A percentile compares a stretch with the other conserved stretches of the same genome.
Evolutionary conservation across 2,329 filamentous ascomycete genomes (phyloP).

Genomic region (Anisogramma anomala): DNA sequence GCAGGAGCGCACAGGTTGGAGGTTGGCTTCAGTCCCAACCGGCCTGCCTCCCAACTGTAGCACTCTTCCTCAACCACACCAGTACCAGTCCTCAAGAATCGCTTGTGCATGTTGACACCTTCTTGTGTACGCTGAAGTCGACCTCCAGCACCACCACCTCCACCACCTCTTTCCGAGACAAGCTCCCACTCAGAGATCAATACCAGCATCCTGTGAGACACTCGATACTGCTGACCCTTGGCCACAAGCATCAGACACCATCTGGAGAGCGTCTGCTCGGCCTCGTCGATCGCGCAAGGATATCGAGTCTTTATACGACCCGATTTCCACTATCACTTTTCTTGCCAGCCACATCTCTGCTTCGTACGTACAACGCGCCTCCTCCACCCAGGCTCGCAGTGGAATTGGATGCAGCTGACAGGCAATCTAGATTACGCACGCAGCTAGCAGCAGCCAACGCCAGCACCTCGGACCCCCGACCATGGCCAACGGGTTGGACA

Average conservation of each 20-base stretch:
- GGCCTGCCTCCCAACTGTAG: neutral
- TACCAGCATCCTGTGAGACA: slow-evolving; percentile 9
- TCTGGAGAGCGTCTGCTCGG: slow-evolving; percentile 3
- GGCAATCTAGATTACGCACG: slow-evolving; percentile 14
- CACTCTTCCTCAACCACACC: no score
- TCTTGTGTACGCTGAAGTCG: slow-evolving; percentile 2
- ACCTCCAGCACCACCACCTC: slow-evolving; percentile 1
- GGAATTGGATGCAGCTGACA: slow-evolving; percentile 14
- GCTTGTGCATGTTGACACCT: neutral
- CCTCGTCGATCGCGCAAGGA: slow-evolving; percentile 9
- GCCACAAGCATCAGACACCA: slow-evolving; percentile 11
- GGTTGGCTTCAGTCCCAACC: neutral
- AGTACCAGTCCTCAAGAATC: neutral
- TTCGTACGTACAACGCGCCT: slow-evolving; percentile 4
- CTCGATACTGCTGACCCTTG: slow-evolving; percentile 7
- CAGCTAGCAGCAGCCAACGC: neutral
- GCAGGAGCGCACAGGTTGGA: neutral
- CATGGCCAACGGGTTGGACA: slow-evolving; percentile 39
- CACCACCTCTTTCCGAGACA: slow-evolving; percentile 12
- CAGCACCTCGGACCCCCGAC: slow-evolving; percentile 1
- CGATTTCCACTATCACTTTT: slow-evolving; percentile 4
- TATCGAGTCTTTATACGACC: slow-evolving; percentile 11
- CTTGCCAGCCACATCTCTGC: slow-evolving; percentile 9
- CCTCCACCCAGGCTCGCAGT: neutral
- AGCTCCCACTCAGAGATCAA: slow-evolving; percentile 3